A percentile compares a stretch with the other conserved stretches of the same genome.
These are phyloP conservation scores for Basidiobolus heterosporus DNA, from an alignment of 371 early-diverging fungal genomes.

Conservation along the genomic window DNA sequence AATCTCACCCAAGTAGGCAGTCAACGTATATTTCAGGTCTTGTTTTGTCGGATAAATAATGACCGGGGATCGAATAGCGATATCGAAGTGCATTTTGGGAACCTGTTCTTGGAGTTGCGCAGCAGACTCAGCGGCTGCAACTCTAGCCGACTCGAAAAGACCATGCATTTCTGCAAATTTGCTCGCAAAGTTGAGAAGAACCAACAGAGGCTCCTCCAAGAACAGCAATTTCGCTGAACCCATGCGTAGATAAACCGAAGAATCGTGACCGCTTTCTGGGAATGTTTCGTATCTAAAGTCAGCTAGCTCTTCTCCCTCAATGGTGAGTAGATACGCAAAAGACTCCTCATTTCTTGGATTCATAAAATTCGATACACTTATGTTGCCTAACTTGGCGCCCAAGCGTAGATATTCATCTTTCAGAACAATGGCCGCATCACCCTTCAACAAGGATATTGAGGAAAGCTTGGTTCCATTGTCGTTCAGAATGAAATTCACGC, in stretches of 20 bases:
- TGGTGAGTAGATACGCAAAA: slow-evolving; percentile 43
- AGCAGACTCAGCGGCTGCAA: slow-evolving; percentile 65
- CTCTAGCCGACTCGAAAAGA: slow-evolving; percentile 71
- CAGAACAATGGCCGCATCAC: slow-evolving; percentile 28
- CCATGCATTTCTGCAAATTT: slow-evolving; percentile 77
- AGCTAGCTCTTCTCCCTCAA: slow-evolving; percentile 79
- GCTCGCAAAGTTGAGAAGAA: slow-evolving; percentile 39
- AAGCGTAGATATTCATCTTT: slow-evolving; percentile 24
- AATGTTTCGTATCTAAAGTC: slow-evolving; percentile 75
- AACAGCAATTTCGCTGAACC: slow-evolving; percentile 68
- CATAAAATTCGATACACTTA: slow-evolving; percentile 52
- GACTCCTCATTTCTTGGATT: slow-evolving; percentile 9
- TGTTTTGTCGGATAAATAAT: slow-evolving; percentile 65
- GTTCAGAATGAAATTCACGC: slow-evolving; percentile 69
- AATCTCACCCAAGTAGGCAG: slow-evolving; percentile 76
- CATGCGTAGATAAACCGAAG: slow-evolving; percentile 51
- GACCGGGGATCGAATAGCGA: slow-evolving; percentile 73
- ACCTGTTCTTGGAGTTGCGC: slow-evolving; percentile 55
- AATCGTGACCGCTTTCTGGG: slow-evolving; percentile 56
- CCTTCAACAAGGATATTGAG: slow-evolving; percentile 50
- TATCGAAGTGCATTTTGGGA: slow-evolving; percentile 67
- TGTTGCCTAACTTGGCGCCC: slow-evolving; percentile 70
- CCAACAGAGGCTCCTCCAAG: slow-evolving; percentile 36
- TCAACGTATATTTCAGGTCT: slow-evolving; percentile 34
- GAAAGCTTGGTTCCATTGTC: slow-evolving; percentile 68